Conservation (phyloP, 352 stramenopile genomes). For the Pythium apleroticum region DNA sequence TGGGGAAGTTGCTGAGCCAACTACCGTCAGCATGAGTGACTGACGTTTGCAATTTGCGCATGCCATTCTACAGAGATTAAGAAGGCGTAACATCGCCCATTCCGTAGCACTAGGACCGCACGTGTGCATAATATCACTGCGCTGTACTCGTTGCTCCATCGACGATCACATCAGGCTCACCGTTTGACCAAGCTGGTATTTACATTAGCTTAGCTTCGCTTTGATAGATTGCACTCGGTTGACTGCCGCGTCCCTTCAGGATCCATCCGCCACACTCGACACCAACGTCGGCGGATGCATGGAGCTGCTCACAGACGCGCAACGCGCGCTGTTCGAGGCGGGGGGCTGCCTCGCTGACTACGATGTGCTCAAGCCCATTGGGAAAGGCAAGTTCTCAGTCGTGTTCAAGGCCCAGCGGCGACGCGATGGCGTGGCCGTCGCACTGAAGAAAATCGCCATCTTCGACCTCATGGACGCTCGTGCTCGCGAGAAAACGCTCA, state of each 20-base stretch:
- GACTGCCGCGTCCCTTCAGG: conserved; percentile 21
- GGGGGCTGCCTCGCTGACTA: conserved; percentile 70
- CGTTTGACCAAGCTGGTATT: background rate
- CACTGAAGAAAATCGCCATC: conserved; percentile 94
- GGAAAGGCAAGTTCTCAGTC: conserved; percentile 93
- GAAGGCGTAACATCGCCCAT: conserved; percentile 28
- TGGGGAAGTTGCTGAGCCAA: background rate
- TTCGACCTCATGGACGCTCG: conserved; percentile 91
- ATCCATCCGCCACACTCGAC: background rate
- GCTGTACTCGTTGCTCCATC: background rate
- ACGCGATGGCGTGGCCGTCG: conserved; percentile 69
- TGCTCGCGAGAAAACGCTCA: conserved; percentile 90
- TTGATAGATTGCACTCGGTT: background rate
- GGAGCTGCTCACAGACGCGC: conserved; percentile 73
- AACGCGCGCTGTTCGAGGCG: conserved; percentile 61
- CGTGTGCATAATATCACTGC: background rate
- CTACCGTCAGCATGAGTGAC: no score
- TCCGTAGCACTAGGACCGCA: background rate
- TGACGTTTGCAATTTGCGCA: background rate
- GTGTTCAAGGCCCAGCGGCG: conserved; percentile 87
- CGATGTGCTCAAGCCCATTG: conserved; percentile 86
- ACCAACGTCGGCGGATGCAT: conserved; percentile 32
- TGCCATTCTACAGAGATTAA: conserved; percentile 52
- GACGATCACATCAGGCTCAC: no score
- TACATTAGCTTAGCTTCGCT: conserved; percentile 3